Evolutionary conservation across 495 filamentous ascomycete genomes (phyloP), one percentile per base, ranked within the genome.

Genomic region (Umbilicaria muhlenbergii): DNA sequence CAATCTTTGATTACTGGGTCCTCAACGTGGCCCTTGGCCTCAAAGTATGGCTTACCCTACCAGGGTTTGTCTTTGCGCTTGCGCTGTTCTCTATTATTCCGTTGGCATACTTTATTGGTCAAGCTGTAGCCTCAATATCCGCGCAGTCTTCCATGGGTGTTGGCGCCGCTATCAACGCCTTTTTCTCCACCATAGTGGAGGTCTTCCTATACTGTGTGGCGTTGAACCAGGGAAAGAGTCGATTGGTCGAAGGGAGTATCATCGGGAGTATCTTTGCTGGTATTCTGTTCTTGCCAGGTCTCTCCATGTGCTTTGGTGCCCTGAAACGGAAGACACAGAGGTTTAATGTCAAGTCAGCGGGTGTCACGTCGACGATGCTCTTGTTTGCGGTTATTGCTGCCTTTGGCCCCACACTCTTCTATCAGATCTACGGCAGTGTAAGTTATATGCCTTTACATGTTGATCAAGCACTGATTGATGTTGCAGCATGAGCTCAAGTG

Each of bases 131-230:
- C n/a, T 96, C 91, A 32, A 96, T 99, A 51, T 96, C 91, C 13
- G 91, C 91, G 8, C 91, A 99, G 56, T 94, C 86, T 14, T 92
- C 86, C n/a, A 99, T 99, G 91, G 91, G 91, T n/a, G 70, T 99
- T 28, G 91, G 91, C 59, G 92, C 91, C 40, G 91, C 88, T 14
- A 86, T 96, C 64, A 99, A 99, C 49, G 91, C 91, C 32, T 94
- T 96, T 62, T 99, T 99, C 66, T 94, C 87, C n/a, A 99, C 91
- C 8, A 67, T 99, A 16, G 91, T 99, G 17, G 91, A 99, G 58
- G 91, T 99, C 11, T 99, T 89, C 64, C 79, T 99, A 41, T 99
- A 99, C 59, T 95, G 89, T 54, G 78, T 95, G 41, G 91, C 91
- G 18, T 71, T 99, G 34, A 85, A 80, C 15, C 78, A 99, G 56